Base-by-base conservation (phyloP, 495 filamentous ascomycete genomes). In the Peziza echinospora region DNA sequence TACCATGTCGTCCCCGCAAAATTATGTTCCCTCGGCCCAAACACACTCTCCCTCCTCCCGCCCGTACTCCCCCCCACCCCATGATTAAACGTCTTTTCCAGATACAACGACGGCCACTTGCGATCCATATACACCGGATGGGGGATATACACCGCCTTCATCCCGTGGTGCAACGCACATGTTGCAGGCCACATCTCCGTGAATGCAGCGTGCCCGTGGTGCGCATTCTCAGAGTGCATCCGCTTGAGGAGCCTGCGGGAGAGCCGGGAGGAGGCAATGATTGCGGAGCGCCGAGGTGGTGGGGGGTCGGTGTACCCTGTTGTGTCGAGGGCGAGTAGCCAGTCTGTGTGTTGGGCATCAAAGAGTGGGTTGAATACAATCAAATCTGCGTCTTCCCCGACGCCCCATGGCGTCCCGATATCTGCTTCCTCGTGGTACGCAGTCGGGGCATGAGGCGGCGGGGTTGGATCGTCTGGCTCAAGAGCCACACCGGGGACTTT, bases 141-240 rank as follows among this genome's bases (percentile, higher is more conserved):
- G 1, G 89, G 89, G 10, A 78, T 84, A 55, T 77, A 93, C 21
- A 97, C 89, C 41, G 83, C 89, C 64, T 97, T 97, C 67, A 83
- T 75, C 9, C 89, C 89, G 58, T 96, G 89, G 45, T 96, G 91
- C 3, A 97, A 68, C 6, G 86, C 81, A 4, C 76, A 70, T 0
- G 80, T 82, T 16, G 79, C 79, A 0, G 86, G 80, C 82, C 82
- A 94, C 85, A 94, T 94, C 61, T 97, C 89, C 0, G 82, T 80
- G 65, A 93, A 96, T 64, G 89, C 86, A 51, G 78, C 79, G 63
- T 87, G 87, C 44, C 79, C 82, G 45, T 77, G 69, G 53, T 81
- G 70, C 2, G 71, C 72, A 21, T 82, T 92, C 57, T 93, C 86
- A 46, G 71, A 69, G 65, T 97, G 89, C 89, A 97, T 97, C 21